phyloP scores from a whole-genome alignment of 306 rosid species.

The Trichosanthes cucumerina region DNA sequence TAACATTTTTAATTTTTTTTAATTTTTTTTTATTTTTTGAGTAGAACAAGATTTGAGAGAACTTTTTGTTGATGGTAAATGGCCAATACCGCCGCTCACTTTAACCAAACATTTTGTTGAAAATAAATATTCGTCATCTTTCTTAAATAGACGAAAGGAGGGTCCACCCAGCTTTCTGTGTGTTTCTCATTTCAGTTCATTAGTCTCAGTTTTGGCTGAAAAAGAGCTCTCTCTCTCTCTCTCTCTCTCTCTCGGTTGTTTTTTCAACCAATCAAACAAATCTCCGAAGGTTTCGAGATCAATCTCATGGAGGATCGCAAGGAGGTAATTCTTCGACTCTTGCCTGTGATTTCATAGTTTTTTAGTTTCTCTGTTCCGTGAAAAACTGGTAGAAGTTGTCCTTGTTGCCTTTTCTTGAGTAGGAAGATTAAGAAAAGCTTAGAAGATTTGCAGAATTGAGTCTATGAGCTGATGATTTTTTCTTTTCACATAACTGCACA shows the following conservation, averaged over 20 bases:
- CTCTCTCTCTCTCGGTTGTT: not conserved
- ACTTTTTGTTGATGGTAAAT: no score
- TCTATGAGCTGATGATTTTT: not conserved
- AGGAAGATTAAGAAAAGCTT: not conserved
- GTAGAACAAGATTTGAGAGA: no score
- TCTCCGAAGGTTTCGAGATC: constrained; percentile 20
- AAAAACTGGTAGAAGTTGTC: not conserved
- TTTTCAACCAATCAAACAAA: not conserved
- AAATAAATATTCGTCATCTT: not conserved
- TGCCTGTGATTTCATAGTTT: not conserved
- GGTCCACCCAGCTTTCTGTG: not conserved
- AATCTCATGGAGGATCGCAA: constrained; percentile 71
- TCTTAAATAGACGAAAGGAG: not conserved
- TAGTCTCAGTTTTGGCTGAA: not conserved
- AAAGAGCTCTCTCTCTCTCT: not conserved
- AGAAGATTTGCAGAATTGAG: not conserved
- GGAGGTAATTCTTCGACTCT: constrained; percentile 43
- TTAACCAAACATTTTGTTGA: not conserved
- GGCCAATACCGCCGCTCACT: no score
- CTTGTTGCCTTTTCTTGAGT: not conserved
- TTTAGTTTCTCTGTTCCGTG: not conserved
- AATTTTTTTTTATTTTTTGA: no score
- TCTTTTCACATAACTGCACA: not conserved
- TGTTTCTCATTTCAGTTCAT: not conserved
- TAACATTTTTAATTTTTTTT: not conserved